Evolutionary conservation across 257 asterid species (phyloP), one percentile per base, ranked within the genome.

Genomic region (Rubia yunnanensis): DNA sequence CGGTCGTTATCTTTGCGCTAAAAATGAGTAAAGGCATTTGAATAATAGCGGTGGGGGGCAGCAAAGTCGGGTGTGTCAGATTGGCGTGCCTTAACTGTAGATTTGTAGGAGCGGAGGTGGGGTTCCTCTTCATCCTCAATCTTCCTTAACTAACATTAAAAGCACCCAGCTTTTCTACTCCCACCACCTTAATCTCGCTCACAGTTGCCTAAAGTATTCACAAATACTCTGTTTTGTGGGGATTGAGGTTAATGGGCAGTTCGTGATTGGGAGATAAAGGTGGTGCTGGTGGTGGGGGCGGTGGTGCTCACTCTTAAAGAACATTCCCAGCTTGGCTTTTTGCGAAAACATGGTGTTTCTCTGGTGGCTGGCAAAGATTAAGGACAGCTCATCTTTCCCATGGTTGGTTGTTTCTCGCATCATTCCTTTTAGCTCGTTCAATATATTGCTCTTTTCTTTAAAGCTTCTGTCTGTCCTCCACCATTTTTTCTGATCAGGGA

Each of bases 11-110:
- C 76, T 64, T 44, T 50, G 56, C 64, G 52, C 53, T 54, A 65
- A 67, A 72, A 77, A 70, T 74, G 56, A 55, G 65, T 18, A 52
- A 60, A 44, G 39, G 76, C 63, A 65, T 61, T 59, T 20, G 54
- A 60, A 74, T 44, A 44, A 44, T 44, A 14, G 52, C 52, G 54
- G 73, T 78, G 73, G 66, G 77, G 23, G 57, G 57, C 73, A 71
- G 76, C 73, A 60, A 75, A 66, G 75, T 62, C 23, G 68, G 49
- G 20, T 13, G 65, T 86, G 92, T 84, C 96, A 88, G 96, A 82
- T 77, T 81, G 88, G 96, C 96, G 95, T 88, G 96, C 92, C 82
- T 63, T 77, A 72, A 76, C 84, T 77, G 86, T 74, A 67, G 57
- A 68, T 72, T 72, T 76, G 54, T 62, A 63, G 38, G 31, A 44